A percentile compares a stretch with the other conserved stretches of the same genome.
Conservation (phyloP, 495 filamentous ascomycete genomes). For the Podospora fimiseda region DNA sequence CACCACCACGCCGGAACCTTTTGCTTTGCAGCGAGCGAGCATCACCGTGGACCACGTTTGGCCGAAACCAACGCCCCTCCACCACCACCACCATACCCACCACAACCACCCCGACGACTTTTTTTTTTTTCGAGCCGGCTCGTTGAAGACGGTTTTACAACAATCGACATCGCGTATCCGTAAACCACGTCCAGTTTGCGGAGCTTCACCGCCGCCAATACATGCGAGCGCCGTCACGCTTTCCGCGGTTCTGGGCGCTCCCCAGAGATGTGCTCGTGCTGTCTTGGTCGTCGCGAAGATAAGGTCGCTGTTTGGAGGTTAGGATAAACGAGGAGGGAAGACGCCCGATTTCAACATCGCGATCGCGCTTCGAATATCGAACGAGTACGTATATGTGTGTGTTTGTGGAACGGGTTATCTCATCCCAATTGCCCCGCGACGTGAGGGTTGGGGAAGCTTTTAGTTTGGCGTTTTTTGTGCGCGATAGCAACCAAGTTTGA, state of each 20-base stretch:
- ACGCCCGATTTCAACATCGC: conserved; percentile 11
- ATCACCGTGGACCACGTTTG: conserved; percentile 2
- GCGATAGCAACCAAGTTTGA: neutral
- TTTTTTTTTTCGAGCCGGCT: neutral
- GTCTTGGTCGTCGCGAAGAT: conserved; percentile 14
- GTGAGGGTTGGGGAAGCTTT: neutral
- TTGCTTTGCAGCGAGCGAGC: too few relatives aligned
- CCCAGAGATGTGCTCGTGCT: conserved; percentile 30
- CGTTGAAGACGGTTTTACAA: neutral
- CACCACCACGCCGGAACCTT: neutral
- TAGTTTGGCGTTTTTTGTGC: neutral
- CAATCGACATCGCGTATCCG: neutral
- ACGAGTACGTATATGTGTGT: neutral
- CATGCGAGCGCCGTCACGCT: conserved; percentile 16
- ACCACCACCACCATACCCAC: neutral
- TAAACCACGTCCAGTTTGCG: neutral
- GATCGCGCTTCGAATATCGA: neutral
- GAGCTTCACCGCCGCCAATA: neutral
- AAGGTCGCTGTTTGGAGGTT: conserved; percentile 26
- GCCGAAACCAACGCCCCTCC: neutral
- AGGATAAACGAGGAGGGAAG: conserved; percentile 17
- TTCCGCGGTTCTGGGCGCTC: conserved; percentile 6
- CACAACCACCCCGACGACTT: neutral
- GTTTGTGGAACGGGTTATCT: neutral
- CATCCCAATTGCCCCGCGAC: conserved; percentile 24